These are phyloP conservation scores for Stemphylium lycopersici DNA, from an alignment of 2,329 filamentous ascomycete genomes.

Conservation along the genomic window DNA sequence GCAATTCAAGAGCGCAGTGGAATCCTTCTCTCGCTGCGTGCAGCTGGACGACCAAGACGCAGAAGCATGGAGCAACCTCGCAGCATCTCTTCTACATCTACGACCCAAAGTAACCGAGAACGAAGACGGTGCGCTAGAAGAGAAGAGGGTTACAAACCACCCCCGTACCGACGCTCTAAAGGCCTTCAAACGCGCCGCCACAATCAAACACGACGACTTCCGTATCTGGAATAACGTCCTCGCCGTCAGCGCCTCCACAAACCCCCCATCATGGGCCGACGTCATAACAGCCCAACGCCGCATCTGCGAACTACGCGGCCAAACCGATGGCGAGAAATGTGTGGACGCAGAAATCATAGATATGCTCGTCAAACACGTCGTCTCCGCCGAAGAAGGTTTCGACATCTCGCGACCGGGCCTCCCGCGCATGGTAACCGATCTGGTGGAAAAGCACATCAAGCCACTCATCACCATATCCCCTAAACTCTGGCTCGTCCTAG, in stretches of 20 bases:
- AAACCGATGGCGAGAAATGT: slow-evolving; percentile 72
- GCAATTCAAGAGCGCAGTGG: slow-evolving; percentile 77
- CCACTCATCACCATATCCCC: slow-evolving; percentile 84
- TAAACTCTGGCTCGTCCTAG: slow-evolving; percentile 77
- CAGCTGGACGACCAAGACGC: slow-evolving; percentile 87
- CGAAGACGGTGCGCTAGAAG: slow-evolving; percentile 46
- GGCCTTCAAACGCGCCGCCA: slow-evolving; percentile 86
- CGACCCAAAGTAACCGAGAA: slow-evolving; percentile 54
- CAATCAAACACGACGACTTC: slow-evolving; percentile 82
- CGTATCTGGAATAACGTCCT: slow-evolving; percentile 98
- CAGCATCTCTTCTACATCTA: slow-evolving; percentile 76
- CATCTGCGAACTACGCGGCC: slow-evolving; percentile 74
- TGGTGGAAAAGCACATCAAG: slow-evolving; percentile 76
- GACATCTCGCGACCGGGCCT: slow-evolving; percentile 55
- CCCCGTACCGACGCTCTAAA: slow-evolving; percentile 75
- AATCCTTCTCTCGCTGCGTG: slow-evolving; percentile 83
- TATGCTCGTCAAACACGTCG: slow-evolving; percentile 73
- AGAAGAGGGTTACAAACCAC: slow-evolving; percentile 45
- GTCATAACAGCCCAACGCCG: slow-evolving; percentile 76
- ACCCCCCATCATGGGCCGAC: slow-evolving; percentile 75
- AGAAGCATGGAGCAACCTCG: slow-evolving; percentile 93
- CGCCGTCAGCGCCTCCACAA: slow-evolving; percentile 79
- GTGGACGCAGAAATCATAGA: slow-evolving; percentile 77
- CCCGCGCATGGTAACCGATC: slow-evolving; percentile 67
- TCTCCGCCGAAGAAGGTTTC: slow-evolving; percentile 52